Evolutionary conservation across 768 basidiomycete genomes (phyloP).

Genomic region (Suillus spraguei): DNA sequence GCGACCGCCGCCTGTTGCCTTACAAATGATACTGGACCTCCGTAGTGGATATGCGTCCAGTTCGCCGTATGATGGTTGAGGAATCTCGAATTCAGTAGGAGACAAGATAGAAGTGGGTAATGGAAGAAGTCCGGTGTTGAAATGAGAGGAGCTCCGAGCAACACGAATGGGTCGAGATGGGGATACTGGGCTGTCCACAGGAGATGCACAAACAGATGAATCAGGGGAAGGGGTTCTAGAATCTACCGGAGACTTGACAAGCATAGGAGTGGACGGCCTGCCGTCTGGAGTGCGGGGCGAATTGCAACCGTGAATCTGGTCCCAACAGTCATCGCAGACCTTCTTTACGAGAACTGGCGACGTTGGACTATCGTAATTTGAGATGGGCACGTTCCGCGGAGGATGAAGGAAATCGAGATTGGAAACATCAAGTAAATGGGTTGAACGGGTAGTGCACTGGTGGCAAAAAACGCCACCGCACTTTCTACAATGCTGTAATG

Average conservation of each 20-base stretch:
- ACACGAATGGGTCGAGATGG: slow-evolving; percentile 23
- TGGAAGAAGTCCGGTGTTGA: slow-evolving; percentile 28
- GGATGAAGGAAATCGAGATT: slow-evolving; percentile 71
- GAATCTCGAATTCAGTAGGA: slow-evolving; percentile 28
- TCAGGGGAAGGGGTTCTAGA: slow-evolving; percentile 35
- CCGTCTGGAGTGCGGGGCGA: slow-evolving; percentile 43
- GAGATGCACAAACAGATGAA: slow-evolving; percentile 38
- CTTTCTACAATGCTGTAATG: slow-evolving; percentile 74
- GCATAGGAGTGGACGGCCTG: slow-evolving; percentile 40
- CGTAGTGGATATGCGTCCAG: slow-evolving; percentile 75
- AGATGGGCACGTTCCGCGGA: slow-evolving; percentile 65
- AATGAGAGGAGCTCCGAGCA: slow-evolving; percentile 31
- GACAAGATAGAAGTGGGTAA: slow-evolving; percentile 28
- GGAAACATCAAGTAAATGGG: slow-evolving; percentile 72
- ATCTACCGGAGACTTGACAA: slow-evolving; percentile 34
- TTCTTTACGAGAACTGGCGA: slow-evolving; percentile 61
- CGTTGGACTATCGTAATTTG: slow-evolving; percentile 55
- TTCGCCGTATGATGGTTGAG: slow-evolving; percentile 63
- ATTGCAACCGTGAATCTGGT: slow-evolving; percentile 66
- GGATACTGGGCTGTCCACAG: slow-evolving; percentile 27
- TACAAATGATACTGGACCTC: slow-evolving; percentile 69
- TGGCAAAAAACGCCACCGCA: slow-evolving; percentile 80
- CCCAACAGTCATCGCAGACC: slow-evolving; percentile 79
- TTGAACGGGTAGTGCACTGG: slow-evolving; percentile 59
- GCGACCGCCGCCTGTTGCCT: slow-evolving; percentile 77